Percentiles rank a stretch among this genome's conserved stretches.
phyloP scores from a whole-genome alignment of 2,329 filamentous ascomycete species.

The Paecilomyces sp. region DNA sequence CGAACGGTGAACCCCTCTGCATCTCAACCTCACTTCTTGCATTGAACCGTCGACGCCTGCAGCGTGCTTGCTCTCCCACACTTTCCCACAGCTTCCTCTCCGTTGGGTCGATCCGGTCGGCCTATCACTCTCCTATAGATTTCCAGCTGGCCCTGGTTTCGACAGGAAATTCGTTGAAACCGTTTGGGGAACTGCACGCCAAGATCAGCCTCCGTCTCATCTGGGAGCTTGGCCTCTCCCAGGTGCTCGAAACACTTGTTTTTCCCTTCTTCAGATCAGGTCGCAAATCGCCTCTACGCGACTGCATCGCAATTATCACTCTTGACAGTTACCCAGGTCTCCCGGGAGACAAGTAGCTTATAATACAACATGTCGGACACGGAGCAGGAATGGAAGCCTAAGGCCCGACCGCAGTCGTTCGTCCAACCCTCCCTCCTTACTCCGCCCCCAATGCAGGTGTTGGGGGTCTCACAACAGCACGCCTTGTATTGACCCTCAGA shows the following conservation, averaged over 20 bases:
- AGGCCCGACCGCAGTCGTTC: slow-evolving; percentile 75
- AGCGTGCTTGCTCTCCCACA: neutral
- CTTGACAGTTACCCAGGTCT: neutral
- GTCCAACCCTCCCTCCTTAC: slow-evolving; percentile 31
- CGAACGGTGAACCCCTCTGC: neutral
- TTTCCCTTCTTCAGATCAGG: neutral
- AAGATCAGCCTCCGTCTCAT: slow-evolving; percentile 1
- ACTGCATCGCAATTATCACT: neutral
- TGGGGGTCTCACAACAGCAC: slow-evolving; percentile 2
- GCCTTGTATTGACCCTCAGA: slow-evolving; percentile 15
- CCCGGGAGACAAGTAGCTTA: neutral
- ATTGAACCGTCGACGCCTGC: neutral
- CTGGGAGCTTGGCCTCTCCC: neutral
- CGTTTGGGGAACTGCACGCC: neutral
- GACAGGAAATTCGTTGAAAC: neutral
- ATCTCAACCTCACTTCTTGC: neutral
- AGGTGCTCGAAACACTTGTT: neutral
- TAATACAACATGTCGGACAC: slow-evolving; percentile 49
- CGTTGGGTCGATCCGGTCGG: neutral
- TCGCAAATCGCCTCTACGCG: neutral
- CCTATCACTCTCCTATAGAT: slow-evolving; percentile 3
- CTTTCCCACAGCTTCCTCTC: neutral
- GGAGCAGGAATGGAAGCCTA: slow-evolving; percentile 75
- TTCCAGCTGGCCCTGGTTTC: slow-evolving; percentile 25
- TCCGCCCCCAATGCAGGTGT: neutral